A percentile compares a stretch with the other conserved stretches of the same genome.
Conservation (phyloP, 148 eudicot species). For the Heliamphora exappendiculata region DNA sequence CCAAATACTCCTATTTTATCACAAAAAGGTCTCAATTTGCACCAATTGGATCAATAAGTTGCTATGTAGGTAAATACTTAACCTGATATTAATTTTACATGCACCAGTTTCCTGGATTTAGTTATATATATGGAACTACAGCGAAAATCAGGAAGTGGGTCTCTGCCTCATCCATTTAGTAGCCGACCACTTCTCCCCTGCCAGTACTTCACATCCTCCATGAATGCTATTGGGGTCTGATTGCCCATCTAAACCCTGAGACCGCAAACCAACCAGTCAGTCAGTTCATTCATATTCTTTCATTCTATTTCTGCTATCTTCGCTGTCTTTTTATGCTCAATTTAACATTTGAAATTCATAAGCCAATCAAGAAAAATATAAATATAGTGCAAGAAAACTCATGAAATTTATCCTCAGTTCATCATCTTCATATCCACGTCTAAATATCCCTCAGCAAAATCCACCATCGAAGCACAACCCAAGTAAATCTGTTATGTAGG, state of each 20-base stretch:
- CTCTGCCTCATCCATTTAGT: conserved; percentile 98
- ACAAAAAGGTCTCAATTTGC: no score
- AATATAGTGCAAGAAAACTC: background rate
- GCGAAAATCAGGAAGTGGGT: conserved; percentile 30
- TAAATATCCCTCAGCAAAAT: no score
- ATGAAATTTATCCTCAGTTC: no score
- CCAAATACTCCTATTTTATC: no score
- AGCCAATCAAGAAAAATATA: background rate
- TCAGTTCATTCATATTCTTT: background rate
- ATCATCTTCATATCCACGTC: no score
- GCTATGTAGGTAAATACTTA: no score
- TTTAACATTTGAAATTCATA: background rate
- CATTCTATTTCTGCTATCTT: background rate
- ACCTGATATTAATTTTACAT: background rate
- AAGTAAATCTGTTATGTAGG: no score
- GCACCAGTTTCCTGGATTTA: background rate
- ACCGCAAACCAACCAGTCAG: background rate
- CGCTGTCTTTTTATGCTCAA: background rate
- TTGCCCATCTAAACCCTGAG: conserved; percentile 87
- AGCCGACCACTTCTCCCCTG: conserved; percentile 98
- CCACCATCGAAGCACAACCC: background rate
- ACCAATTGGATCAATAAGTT: no score
- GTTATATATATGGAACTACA: background rate
- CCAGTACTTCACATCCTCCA: conserved; percentile 83
- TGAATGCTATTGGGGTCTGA: conserved; percentile 81